A percentile compares a stretch with the other conserved stretches of the same genome.
These are phyloP conservation scores for Penicillium palitans DNA, from an alignment of 2,329 filamentous ascomycete genomes.

Conservation along the genomic window DNA sequence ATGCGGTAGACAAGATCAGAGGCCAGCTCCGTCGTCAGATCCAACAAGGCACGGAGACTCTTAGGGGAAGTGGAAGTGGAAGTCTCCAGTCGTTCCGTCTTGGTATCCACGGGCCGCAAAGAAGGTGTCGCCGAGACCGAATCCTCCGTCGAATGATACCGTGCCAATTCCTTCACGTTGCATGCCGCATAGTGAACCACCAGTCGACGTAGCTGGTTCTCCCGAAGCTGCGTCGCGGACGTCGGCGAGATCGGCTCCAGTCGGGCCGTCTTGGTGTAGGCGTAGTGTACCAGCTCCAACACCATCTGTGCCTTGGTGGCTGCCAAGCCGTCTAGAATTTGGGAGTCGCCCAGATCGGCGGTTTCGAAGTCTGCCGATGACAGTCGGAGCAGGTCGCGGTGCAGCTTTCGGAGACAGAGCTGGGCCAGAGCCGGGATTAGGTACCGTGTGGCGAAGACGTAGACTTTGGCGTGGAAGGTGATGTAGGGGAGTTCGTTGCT, in stretches of 20 bases:
- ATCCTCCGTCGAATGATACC: slow-evolving; percentile 34
- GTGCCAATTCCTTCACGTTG: slow-evolving; percentile 41
- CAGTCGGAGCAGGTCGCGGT: slow-evolving; percentile 38
- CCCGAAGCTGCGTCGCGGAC: slow-evolving; percentile 38
- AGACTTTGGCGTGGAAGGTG: slow-evolving; percentile 47
- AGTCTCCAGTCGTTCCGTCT: slow-evolving; percentile 13
- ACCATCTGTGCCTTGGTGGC: slow-evolving; percentile 37
- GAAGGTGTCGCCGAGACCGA: slow-evolving; percentile 26
- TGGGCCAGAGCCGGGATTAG: slow-evolving; percentile 43
- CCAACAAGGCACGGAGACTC: slow-evolving; percentile 39
- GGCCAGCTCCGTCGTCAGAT: slow-evolving; percentile 41
- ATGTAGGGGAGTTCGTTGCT: slow-evolving; percentile 38
- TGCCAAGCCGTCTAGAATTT: slow-evolving; percentile 26
- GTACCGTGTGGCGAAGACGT: slow-evolving; percentile 46
- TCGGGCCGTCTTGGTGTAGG: slow-evolving; percentile 42
- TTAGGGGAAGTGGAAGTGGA: slow-evolving; percentile 23
- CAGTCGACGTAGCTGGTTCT: slow-evolving; percentile 44
- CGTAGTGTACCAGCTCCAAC: slow-evolving; percentile 41
- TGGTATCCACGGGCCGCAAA: slow-evolving; percentile 22
- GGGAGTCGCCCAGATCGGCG: slow-evolving; percentile 17
- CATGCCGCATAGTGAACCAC: slow-evolving; percentile 44
- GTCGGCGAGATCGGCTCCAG: slow-evolving; percentile 41
- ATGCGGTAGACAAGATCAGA: slow-evolving; percentile 46
- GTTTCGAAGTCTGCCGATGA: slow-evolving; percentile 25
- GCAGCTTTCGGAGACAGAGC: slow-evolving; percentile 43